These are phyloP conservation scores for Sarcodon sp. DNA, from an alignment of 768 basidiomycete species.

Conservation along the genomic window DNA sequence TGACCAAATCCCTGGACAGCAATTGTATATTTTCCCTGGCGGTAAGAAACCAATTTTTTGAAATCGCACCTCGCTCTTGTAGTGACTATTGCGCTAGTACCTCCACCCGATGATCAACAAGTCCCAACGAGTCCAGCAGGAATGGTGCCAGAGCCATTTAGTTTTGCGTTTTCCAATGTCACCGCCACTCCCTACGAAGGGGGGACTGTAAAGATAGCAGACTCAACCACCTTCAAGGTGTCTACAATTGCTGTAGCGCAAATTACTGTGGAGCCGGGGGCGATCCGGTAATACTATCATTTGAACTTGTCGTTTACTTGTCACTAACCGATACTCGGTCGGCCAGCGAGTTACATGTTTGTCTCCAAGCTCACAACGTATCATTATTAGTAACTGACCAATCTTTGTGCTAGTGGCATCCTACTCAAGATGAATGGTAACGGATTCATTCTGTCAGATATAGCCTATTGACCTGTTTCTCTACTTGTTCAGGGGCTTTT, in stretches of 20 bases:
- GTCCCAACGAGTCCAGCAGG: conserved; percentile 32
- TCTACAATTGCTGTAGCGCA: conserved; percentile 46
- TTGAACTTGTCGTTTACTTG: neutral
- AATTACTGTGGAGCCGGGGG: conserved; percentile 44
- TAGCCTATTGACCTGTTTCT: conserved; percentile 14
- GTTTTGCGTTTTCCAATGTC: conserved; percentile 34
- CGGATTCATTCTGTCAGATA: too few species aligned
- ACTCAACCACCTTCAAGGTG: conserved; percentile 36
- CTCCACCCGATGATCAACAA: conserved; percentile 16
- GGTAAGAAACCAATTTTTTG: conserved; percentile 4
- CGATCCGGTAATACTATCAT: conserved; percentile 44
- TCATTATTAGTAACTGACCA: neutral
- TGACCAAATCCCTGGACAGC: conserved; percentile 15
- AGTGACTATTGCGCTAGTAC: conserved; percentile 6
- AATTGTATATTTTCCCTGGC: conserved; percentile 19
- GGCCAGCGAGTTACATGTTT: conserved; percentile 6
- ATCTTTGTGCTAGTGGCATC: conserved; percentile 43
- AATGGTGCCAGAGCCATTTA: conserved; percentile 28
- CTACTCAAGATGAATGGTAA: conserved; percentile 50
- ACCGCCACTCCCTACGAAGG: conserved; percentile 30
- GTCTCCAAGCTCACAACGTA: neutral
- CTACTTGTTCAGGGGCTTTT: conserved; percentile 27
- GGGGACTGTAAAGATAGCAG: conserved; percentile 25
- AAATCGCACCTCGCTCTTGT: neutral
- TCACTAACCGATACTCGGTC: neutral